A percentile compares a stretch with the other conserved stretches of the same genome.
Evolutionary conservation across 345 rosid species (phyloP).

Genomic region (Nasturtium officinale): DNA sequence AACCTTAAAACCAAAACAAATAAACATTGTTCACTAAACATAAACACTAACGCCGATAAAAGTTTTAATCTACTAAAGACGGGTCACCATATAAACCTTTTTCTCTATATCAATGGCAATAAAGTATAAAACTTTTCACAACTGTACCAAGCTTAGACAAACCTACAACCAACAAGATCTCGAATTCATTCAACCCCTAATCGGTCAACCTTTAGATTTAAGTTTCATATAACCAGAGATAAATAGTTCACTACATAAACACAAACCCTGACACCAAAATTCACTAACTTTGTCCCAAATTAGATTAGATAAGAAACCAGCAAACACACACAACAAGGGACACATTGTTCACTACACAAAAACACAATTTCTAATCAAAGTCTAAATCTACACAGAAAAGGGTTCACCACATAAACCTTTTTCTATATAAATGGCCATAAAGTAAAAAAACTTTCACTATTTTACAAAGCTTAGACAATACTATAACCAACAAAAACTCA

Average conservation of each 20-base stretch:
- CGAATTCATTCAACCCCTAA: not conserved
- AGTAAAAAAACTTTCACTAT: no score
- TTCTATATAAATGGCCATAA: no score
- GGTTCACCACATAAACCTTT: no score
- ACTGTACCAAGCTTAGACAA: not conserved
- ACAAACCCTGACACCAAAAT: not conserved
- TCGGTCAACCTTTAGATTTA: not conserved
- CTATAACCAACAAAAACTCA: no score
- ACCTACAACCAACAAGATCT: not conserved
- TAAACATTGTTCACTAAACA: not conserved
- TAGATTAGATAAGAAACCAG: not conserved
- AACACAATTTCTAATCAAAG: no score
- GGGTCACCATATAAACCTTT: not conserved
- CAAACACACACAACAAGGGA: not conserved
- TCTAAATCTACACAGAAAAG: no score
- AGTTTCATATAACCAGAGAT: not conserved
- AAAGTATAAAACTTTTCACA: not conserved
- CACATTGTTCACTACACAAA: not conserved
- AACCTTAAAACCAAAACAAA: not conserved
- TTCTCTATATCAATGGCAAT: not conserved
- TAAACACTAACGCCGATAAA: not conserved
- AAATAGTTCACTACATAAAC: not conserved
- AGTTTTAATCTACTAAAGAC: not conserved
- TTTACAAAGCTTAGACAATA: no score
- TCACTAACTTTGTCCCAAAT: not conserved